These are phyloP conservation scores for Auxenochlorella pyrenoidosa DNA, from an alignment of 139 green algal species.

Conservation along the genomic window DNA sequence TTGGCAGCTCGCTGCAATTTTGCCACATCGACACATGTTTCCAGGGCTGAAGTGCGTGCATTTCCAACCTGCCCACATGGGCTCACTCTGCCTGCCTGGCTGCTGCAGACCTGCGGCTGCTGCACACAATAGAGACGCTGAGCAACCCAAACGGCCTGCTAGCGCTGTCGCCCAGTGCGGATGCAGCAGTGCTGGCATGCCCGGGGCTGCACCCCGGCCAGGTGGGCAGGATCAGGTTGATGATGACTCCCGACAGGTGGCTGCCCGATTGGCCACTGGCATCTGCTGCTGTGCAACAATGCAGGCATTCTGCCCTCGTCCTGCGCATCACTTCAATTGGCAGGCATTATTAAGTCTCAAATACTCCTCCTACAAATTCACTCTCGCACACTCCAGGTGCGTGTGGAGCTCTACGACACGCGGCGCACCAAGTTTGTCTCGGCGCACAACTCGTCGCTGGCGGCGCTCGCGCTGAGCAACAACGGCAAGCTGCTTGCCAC, in stretches of 20 bases:
- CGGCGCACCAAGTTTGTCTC: conserved; percentile 89
- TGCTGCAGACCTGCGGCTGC: conserved; percentile 81
- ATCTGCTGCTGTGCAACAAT: neutral
- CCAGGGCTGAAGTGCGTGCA: no score
- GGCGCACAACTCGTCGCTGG: conserved; percentile 87
- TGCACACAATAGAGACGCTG: conserved; percentile 93
- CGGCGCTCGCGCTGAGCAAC: conserved; percentile 76
- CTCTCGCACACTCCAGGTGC: conserved; percentile 65
- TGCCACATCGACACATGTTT: no score
- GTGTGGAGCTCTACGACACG: conserved; percentile 95
- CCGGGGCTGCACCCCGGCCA: conserved; percentile 92
- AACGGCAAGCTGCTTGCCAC: conserved; percentile 93
- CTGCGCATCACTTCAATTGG: no score
- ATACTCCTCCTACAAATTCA: no score
- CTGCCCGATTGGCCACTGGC: no score
- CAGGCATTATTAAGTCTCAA: no score
- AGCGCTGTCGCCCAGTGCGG: conserved; percentile 80
- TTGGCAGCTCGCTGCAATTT: no score
- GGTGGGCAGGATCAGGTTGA: conserved; percentile 60
- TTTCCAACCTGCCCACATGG: no score
- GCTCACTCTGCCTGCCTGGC: conserved; percentile 81
- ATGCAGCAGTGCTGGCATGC: conserved; percentile 92
- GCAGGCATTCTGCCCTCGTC: no score
- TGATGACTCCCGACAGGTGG: no score
- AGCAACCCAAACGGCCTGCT: conserved; percentile 87